These are phyloP conservation scores for Baudoinia panamericana DNA, from an alignment of 495 filamentous ascomycete genomes.

Conservation along the genomic window DNA sequence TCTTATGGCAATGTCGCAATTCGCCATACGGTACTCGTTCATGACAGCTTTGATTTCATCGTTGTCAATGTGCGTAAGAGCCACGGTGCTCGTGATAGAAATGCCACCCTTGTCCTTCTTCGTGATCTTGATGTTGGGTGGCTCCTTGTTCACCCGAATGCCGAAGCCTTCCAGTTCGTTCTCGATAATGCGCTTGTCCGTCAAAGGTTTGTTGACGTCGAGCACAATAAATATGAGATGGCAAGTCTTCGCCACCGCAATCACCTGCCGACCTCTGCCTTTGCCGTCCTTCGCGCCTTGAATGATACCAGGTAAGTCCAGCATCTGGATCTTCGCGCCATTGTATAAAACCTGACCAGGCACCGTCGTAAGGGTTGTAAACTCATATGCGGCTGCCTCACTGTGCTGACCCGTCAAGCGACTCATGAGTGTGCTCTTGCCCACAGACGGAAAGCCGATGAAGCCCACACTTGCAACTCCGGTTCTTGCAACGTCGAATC, in stretches of 20 bases:
- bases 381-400: constrained; percentile 94
- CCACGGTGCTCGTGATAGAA: constrained; percentile 82
- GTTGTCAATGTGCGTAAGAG: constrained; percentile 79
- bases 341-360: constrained; percentile 95
- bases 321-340: constrained; percentile 94
- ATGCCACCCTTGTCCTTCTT: constrained; percentile 99
- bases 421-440: constrained; percentile 95
- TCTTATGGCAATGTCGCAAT: constrained; percentile 94
- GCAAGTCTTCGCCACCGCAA: constrained; percentile 97
- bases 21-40: constrained; percentile 89
- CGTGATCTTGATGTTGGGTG: constrained; percentile 93
- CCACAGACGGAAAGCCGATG: constrained; percentile 84
- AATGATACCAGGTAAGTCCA: constrained; percentile 97
- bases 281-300: constrained; percentile 97
- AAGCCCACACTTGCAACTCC: constrained; percentile 82
- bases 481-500: constrained; percentile 95
- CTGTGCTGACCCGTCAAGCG: constrained; percentile 90
- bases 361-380: constrained; percentile 94
- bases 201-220: constrained; percentile 95
- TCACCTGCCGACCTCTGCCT: constrained; percentile 95
- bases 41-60: constrained; percentile 98
- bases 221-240: constrained; percentile 97
- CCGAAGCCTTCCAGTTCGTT: constrained; percentile 95
- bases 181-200: constrained; percentile 94
- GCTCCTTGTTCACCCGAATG: constrained; percentile 92